Evolutionary conservation across 2,329 filamentous ascomycete genomes (phyloP), one percentile per base, ranked within the genome.

Genomic region (Ceratocystiopsis sp.): DNA sequence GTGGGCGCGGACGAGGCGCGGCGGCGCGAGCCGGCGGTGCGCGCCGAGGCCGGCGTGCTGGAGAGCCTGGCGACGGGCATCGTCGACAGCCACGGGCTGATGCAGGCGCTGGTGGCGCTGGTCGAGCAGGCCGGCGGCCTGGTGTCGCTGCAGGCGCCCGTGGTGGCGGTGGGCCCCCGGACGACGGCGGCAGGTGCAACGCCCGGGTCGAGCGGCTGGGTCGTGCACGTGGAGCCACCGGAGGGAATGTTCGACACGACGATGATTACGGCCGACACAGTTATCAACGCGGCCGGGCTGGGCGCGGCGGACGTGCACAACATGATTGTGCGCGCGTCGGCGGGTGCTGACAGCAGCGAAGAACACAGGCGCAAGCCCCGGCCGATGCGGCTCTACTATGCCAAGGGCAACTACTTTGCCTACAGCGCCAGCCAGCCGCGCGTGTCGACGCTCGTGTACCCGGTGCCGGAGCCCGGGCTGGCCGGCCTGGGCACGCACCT

Each of bases 371-470:
- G 61, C 70, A 6, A 75, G 75, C 41, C n/a, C 33, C 42, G n/a
- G n/a, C 17, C 39, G 42, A 10, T 65, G 35, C 71, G 61, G 19
- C 71, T 85, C 6, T 83, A 74, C 65, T 96, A 81, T 61, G 89
- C 89, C 46, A 98, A 98, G 64, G 91, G 91, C 1, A 89, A 84
- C 47, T 98, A 98, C 65, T 96, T 93, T 63, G 82, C 80, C 29
- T 96, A 95, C 63, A 61, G 70, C 0, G 65, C 75, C 1, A 73
- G 78, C 0, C 55, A 56, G 1, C 87, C 85, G 0, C 57, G 54
- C 29, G 75, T 87, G 12, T 66, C 62, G 2, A 84, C 81, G 0
- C 73, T 98, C 18, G 68, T 98, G 41, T 98, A 96, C 56, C 91
- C 91, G 0, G 86, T 82, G 0, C 86, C 89, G 0, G 68, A 82